Conservation (phyloP, 768 basidiomycete species). For the Podaxis sp. region DNA sequence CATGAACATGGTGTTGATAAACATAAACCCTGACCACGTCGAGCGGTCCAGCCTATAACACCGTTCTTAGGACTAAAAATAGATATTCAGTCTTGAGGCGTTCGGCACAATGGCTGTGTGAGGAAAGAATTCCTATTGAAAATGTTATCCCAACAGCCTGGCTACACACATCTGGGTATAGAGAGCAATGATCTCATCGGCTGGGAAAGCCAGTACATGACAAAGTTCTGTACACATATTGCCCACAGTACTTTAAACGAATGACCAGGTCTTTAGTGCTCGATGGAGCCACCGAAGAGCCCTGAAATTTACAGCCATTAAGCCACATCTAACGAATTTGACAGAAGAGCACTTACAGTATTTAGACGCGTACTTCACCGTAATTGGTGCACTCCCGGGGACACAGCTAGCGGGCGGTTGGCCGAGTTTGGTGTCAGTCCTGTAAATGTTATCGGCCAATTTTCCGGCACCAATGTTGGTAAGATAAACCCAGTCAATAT, state of each 20-base stretch:
- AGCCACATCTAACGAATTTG: background rate
- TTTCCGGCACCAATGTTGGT: slow-evolving; percentile 36
- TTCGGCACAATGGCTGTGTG: too few species aligned
- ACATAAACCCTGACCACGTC: too few species aligned
- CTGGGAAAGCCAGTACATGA: background rate
- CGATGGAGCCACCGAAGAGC: slow-evolving; percentile 3
- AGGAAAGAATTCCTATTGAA: too few species aligned
- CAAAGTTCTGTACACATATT: background rate
- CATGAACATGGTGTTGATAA: too few species aligned
- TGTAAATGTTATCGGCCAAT: slow-evolving; percentile 47
- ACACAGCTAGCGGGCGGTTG: slow-evolving; percentile 48
- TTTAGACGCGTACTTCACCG: slow-evolving; percentile 50
- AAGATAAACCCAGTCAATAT: slow-evolving; percentile 54
- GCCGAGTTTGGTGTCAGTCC: slow-evolving; percentile 49
- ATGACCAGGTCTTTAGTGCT: background rate
- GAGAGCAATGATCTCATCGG: background rate
- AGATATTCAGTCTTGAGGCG: too few species aligned
- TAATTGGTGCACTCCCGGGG: slow-evolving; percentile 38
- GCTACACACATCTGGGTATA: background rate
- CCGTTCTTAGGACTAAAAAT: too few species aligned
- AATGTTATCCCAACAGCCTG: too few species aligned
- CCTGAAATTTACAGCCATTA: background rate
- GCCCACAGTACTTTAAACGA: background rate
- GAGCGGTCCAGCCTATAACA: too few species aligned
- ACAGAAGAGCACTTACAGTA: slow-evolving; percentile 41